phyloP scores from a whole-genome alignment of 2,329 filamentous ascomycete species.

The Metarhizium sp. region DNA sequence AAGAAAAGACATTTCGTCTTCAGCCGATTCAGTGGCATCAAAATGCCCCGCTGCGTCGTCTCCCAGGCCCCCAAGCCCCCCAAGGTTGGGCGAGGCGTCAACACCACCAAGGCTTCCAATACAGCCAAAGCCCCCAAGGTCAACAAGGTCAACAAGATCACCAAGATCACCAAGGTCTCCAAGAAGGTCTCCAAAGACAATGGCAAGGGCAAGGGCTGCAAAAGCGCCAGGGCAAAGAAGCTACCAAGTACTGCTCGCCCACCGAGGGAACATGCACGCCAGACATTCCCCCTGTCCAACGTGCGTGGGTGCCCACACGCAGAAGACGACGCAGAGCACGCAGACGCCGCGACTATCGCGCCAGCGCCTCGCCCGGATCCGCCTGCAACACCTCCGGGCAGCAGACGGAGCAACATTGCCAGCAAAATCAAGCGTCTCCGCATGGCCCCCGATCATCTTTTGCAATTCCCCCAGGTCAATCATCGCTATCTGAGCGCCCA shows the following conservation, averaged over 20 bases:
- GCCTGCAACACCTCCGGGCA: not conserved
- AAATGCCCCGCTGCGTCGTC: not conserved
- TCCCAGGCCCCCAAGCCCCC: not conserved
- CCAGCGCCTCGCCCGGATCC: not conserved
- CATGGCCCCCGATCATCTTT: constrained; percentile 7
- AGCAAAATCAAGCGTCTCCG: constrained; percentile 2
- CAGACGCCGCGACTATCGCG: not conserved
- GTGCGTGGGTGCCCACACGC: constrained; percentile 4
- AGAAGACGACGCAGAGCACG: too few relatives aligned
- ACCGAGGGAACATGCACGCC: constrained; percentile 1
- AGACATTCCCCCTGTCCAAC: constrained; percentile 10
- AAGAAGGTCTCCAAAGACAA: not conserved
- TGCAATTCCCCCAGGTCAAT: constrained; percentile 4
- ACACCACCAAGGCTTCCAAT: not conserved
- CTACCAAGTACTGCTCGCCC: not conserved
- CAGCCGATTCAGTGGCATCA: not conserved
- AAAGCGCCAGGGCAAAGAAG: not conserved
- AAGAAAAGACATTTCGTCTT: not conserved
- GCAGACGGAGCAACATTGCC: not conserved
- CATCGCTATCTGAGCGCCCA: constrained; percentile 8
- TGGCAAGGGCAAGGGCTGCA: not conserved
- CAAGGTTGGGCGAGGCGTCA: not conserved
- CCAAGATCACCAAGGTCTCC: not conserved
- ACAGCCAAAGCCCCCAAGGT: not conserved
- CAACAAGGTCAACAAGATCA: not conserved